Evolutionary conservation across 768 basidiomycete genomes (phyloP).

Genomic region (Lentinula sp.): DNA sequence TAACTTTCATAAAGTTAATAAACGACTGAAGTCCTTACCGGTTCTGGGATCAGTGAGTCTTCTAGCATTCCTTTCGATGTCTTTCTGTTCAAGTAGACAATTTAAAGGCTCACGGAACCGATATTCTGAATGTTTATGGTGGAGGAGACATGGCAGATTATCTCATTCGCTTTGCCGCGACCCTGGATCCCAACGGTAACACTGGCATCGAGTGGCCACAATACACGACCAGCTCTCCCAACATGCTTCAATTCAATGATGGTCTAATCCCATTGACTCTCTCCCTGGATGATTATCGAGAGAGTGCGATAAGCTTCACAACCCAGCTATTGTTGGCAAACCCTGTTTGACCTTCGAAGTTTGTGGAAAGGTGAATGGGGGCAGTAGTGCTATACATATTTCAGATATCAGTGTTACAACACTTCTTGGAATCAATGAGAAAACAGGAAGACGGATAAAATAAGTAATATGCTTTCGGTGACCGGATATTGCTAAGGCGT

Average conservation of each 20-base stretch:
- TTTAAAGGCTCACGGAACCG: slow-evolving; percentile 16
- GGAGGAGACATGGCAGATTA: slow-evolving; percentile 20
- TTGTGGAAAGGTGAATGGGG: too few relatives aligned
- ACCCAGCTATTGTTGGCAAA: neutral
- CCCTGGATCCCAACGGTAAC: slow-evolving; percentile 8
- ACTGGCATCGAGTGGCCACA: slow-evolving; percentile 19
- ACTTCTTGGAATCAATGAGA: too few relatives aligned
- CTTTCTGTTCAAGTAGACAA: slow-evolving; percentile 2
- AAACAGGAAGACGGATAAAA: too few relatives aligned
- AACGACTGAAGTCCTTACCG: slow-evolving; percentile 18
- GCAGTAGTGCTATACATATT: too few relatives aligned
- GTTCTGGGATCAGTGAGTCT: slow-evolving; percentile 20
- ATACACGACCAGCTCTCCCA: slow-evolving; percentile 17
- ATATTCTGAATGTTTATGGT: slow-evolving; percentile 17
- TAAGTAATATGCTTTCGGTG: too few relatives aligned
- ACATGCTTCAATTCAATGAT: slow-evolving; percentile 18
- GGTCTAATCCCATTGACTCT: slow-evolving; percentile 10
- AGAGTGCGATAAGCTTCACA: neutral
- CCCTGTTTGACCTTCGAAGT: too few relatives aligned
- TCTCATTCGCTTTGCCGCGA: slow-evolving; percentile 18
- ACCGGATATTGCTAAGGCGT: too few relatives aligned
- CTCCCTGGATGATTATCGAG: slow-evolving; percentile 23
- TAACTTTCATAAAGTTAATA: slow-evolving; percentile 15
- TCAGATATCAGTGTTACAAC: too few relatives aligned
- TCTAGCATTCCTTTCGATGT: neutral